phyloP scores from a whole-genome alignment of 768 basidiomycete genomes.

The Pleurotus cornucopiae region DNA sequence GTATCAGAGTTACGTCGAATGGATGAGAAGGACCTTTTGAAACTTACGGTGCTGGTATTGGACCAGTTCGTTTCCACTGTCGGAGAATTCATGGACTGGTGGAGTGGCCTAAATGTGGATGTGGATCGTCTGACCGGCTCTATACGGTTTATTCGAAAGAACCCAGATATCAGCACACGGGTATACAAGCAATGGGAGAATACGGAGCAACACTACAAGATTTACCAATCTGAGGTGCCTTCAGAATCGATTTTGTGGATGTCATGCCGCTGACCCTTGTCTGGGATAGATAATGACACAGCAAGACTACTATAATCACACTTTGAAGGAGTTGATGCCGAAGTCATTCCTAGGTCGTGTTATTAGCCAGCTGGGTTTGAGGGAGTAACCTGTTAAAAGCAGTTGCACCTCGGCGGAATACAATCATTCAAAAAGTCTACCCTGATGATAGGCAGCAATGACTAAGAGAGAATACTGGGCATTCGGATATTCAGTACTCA shows the following conservation, averaged over 20 bases:
- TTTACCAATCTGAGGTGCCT: neutral
- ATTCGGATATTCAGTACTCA: no score
- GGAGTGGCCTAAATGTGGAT: neutral
- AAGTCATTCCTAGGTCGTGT: no score
- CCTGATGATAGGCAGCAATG: no score
- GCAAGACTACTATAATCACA: neutral
- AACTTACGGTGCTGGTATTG: neutral
- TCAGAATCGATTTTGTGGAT: no score
- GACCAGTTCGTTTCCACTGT: neutral
- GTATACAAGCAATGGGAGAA: neutral
- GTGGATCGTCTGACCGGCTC: neutral
- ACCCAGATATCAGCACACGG: neutral
- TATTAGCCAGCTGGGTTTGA: no score
- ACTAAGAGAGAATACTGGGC: no score
- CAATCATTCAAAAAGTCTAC: no score
- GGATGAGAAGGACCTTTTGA: conserved; percentile 1
- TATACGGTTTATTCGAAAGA: neutral
- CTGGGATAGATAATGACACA: neutral
- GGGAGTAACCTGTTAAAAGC: no score
- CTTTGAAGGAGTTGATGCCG: neutral
- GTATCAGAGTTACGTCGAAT: neutral
- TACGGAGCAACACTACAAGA: neutral
- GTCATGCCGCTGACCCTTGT: no score
- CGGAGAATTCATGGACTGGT: conserved; percentile 4
- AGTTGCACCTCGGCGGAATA: no score